Percentiles rank a stretch among this genome's conserved stretches.
phyloP scores from a whole-genome alignment of 768 basidiomycete genomes.

The Dioszegia aurantiaca region DNA sequence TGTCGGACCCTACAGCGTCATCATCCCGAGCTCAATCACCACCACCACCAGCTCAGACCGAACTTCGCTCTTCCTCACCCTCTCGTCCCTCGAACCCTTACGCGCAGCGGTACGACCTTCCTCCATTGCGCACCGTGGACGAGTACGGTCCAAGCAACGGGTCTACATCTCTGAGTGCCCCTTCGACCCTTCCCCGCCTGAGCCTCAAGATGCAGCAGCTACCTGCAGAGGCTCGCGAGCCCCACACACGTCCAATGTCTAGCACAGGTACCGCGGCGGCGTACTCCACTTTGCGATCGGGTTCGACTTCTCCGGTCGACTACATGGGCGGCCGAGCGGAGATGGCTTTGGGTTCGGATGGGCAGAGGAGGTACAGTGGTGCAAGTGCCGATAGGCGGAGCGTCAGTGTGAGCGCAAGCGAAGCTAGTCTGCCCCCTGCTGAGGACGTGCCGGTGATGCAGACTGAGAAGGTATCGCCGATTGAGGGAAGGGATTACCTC shows the following conservation, averaged over 20 bases:
- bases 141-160: neutral
- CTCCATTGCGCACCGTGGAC: neutral
- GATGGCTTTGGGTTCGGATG: neutral
- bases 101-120: neutral
- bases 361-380: conserved; percentile 3
- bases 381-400: neutral
- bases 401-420: neutral
- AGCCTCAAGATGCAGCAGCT: conserved; percentile 1
- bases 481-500: no score
- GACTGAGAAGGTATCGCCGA: neutral
- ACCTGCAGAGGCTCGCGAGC: neutral
- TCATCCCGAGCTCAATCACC: neutral
- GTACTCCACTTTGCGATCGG: conserved; percentile 1
- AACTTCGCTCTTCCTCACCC: conserved; percentile 5
- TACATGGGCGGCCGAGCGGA: neutral
- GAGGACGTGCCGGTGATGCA: neutral
- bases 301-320: conserved; percentile 6
- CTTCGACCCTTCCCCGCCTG: conserved; percentile 3
- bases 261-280: neutral
- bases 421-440: neutral
- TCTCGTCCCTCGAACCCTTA: neutral
- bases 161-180: neutral
- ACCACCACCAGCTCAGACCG: neutral
- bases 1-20: conserved; percentile 2
- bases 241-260: neutral